Base-by-base conservation (phyloP, 352 stramenopile genomes). In the Phytophthora quininea region DNA sequence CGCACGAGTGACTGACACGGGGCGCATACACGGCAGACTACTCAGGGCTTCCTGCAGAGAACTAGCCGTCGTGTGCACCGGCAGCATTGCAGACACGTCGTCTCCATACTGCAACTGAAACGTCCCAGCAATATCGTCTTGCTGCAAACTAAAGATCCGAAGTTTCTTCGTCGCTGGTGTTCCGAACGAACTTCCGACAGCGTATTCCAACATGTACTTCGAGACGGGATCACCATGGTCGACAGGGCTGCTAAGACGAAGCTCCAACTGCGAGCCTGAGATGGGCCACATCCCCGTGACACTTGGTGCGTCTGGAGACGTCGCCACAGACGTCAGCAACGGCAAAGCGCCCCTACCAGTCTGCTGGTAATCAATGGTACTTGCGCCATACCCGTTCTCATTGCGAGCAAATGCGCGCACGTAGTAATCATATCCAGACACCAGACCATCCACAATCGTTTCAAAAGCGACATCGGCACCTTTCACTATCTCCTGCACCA, bases 81-180 rank as follows among this genome's bases (percentile, higher is more conserved):
- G 52, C 14, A 95, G 60, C n/a, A 89, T 58, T 9, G 73, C 67
- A 12, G 85, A 80, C 9, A 76, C 24, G 3, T 69, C 58, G 33
- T 86, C 76, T 4, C 83, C 87, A 37, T 93, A 95, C 40, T 88
- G 74, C 32, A 95, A 43, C 1, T 67, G 80, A 46, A 95, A 95
- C 5, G 80, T 91, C 2, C 87, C 87, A 6, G 69, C 58, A 11
- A 89, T 77, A 49, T 95, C 82, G 52, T 89, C 79, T 42, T 79
- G 69, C 1, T 79, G 15, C 10, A 58, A 56, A 59, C 79, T 89
- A 31, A 57, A 81, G 14, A 88, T 67, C n/a, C 50, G 75, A 2
- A 95, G 24, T 32, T 72, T 80, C 57, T 91, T 90, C 19, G 76
- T 76, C 0, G 80, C 64, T 3, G 67, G 65, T 3, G 58, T 71